Conservation (phyloP, 352 stramenopile genomes). For the Pythium insidiosum region DNA sequence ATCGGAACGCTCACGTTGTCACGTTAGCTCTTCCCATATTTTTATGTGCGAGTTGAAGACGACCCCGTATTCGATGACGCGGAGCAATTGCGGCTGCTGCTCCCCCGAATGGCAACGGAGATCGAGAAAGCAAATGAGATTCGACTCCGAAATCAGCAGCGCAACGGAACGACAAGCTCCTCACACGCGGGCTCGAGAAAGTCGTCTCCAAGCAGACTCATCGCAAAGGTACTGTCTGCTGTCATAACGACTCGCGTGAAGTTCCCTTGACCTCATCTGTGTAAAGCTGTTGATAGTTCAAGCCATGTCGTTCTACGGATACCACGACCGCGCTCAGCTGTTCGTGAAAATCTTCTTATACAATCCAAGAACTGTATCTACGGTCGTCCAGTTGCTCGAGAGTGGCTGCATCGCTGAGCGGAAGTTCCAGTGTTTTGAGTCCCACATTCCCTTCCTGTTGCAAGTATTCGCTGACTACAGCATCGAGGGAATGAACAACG, state of each 20-base stretch:
- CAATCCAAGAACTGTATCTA: conserved; percentile 49
- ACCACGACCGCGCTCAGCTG: conserved; percentile 55
- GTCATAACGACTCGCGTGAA: too few species aligned
- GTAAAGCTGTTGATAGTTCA: conserved; percentile 80
- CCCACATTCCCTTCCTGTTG: conserved; percentile 84
- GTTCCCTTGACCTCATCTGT: background rate
- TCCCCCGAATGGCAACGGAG: conserved; percentile 66
- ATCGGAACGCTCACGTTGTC: background rate
- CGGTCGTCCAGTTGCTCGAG: conserved; percentile 79
- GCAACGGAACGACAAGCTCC: conserved; percentile 4
- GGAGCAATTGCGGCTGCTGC: conserved; percentile 35
- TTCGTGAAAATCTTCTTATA: conserved; percentile 89
- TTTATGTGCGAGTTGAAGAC: conserved; percentile 77
- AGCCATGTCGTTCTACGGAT: conserved; percentile 86
- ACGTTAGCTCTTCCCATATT: conserved; percentile 82
- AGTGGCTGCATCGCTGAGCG: conserved; percentile 63
- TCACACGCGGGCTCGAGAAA: background rate
- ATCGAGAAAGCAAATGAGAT: conserved; percentile 45
- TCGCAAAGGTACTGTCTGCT: conserved; percentile 83
- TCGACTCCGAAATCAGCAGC: conserved; percentile 32
- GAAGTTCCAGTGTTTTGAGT: conserved; percentile 83
- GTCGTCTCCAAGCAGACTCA: conserved; percentile 20
- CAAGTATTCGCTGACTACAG: conserved; percentile 90
- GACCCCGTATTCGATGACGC: conserved; percentile 61
- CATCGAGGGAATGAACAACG: conserved; percentile 88